Evolutionary conservation across 176 grass and related monocot genomes (phyloP), one percentile per base, ranked within the genome.

Genomic region (Carex pumila): DNA sequence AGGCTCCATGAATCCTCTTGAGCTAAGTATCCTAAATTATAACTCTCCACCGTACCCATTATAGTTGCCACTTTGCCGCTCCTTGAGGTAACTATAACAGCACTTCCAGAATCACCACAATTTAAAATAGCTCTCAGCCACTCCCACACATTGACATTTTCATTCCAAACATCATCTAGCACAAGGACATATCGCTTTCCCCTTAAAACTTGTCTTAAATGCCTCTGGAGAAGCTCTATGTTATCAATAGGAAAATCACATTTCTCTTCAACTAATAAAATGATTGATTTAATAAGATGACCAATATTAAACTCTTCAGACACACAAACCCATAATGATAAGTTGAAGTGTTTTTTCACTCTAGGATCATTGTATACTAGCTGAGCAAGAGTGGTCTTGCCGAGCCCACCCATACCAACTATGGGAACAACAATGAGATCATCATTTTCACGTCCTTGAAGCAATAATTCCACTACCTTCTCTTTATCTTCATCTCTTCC

Each of bases 111-210:
- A 22, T 52, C 87, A 80, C 54, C 85, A 50, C 30, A 63, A 0
- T 37, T 67, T 74, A 87, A 29, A 47, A 14, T 53, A 5, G 0
- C 84, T 56, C 47, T 81, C 1, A 94, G 39, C 0, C n/a, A 3
- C 0, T 89, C 39, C 89, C 85, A 94, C 19, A 58, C 84, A 0
- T 19, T 1, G 0, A 32, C 0, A 0, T 79, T 81, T 18, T 91
- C 87, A 22, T 78, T 85, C 92, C 89, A 94, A 0, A 87, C 85
- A 39, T 87, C 85, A 17, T 94, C 88, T 0, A 87, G 64, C 14
- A 94, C 10, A 0, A 91, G 39, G 0, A 94, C 13, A 19, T 21
- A 89, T 15, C 31, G 82, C 1, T 84, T 86, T 0, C 3, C 8
- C 0, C 63, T 64, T 60, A 89, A 25, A 0, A 14, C 78, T 31